phyloP scores from a whole-genome alignment of 345 rosid species.

The Eucalyptus cloeziana region DNA sequence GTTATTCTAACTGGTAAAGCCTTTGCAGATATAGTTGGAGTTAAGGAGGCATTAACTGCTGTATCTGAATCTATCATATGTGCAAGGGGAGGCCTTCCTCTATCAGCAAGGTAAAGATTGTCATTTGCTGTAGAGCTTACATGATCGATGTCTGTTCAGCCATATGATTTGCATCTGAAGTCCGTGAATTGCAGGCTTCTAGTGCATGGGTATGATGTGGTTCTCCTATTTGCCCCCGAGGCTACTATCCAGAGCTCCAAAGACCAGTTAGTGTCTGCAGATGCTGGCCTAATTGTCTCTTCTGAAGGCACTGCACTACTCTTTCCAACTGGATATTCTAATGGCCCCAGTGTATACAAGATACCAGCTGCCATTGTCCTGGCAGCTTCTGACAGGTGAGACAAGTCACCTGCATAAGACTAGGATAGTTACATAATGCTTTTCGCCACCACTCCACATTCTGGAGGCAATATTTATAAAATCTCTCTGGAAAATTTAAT shows the following conservation, averaged over 20 bases:
- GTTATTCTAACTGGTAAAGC: neutral
- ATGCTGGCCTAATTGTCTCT: neutral
- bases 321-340: neutral
- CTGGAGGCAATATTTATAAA: neutral
- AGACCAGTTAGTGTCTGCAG: neutral
- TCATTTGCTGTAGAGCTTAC: neutral
- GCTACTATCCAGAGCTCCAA: neutral
- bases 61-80: neutral
- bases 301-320: neutral
- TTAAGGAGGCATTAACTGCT: neutral
- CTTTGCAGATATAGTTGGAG: neutral
- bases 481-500: neutral
- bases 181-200: neutral
- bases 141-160: neutral
- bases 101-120: neutral
- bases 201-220: neutral
- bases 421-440: neutral
- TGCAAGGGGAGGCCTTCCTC: neutral
- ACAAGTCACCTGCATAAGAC: neutral
- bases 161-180: neutral
- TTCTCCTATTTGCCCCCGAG: neutral
- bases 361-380: neutral
- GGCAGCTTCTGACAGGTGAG: neutral
- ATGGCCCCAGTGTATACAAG: neutral
- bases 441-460: neutral